phyloP scores from a whole-genome alignment of 2,329 filamentous ascomycete genomes.

The Fusarium cyanostomum region DNA sequence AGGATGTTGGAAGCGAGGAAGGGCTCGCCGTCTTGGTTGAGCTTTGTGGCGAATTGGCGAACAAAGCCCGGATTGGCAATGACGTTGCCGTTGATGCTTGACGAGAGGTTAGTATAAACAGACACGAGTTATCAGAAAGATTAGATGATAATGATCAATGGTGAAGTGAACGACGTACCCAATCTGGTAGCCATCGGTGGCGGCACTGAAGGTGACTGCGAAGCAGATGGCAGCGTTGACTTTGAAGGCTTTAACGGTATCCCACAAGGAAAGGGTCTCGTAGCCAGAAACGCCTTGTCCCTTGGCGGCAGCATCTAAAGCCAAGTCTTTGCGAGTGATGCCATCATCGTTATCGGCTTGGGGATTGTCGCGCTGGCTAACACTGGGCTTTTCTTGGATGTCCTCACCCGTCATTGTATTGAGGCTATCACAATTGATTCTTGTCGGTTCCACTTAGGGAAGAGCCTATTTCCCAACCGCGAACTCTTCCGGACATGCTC shows the following conservation, averaged over 20 bases:
- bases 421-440: background rate
- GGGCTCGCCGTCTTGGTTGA: constrained; percentile 36
- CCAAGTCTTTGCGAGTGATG: constrained; percentile 22
- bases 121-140: too few species aligned
- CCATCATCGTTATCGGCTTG: background rate
- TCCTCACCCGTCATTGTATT: background rate
- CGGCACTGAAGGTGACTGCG: constrained; percentile 40
- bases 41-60: constrained; percentile 11
- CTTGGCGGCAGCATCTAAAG: constrained; percentile 33
- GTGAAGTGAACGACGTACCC: too few species aligned
- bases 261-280: constrained; percentile 34
- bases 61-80: constrained; percentile 30
- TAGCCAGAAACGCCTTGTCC: constrained; percentile 44
- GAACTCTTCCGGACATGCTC: background rate
- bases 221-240: constrained; percentile 40
- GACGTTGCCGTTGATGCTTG: constrained; percentile 24
- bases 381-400: background rate
- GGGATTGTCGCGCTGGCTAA: background rate
- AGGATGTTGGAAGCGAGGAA: constrained; percentile 49
- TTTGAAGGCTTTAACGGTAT: constrained; percentile 40
- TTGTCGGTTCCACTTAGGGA: background rate
- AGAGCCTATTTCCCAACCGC: too few species aligned
- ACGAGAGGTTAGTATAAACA: background rate
- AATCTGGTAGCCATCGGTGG: constrained; percentile 44
- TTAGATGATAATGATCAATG: background rate